Evolutionary conservation across 106 monocot species (phyloP).

Genomic region (Allium cepa): DNA sequence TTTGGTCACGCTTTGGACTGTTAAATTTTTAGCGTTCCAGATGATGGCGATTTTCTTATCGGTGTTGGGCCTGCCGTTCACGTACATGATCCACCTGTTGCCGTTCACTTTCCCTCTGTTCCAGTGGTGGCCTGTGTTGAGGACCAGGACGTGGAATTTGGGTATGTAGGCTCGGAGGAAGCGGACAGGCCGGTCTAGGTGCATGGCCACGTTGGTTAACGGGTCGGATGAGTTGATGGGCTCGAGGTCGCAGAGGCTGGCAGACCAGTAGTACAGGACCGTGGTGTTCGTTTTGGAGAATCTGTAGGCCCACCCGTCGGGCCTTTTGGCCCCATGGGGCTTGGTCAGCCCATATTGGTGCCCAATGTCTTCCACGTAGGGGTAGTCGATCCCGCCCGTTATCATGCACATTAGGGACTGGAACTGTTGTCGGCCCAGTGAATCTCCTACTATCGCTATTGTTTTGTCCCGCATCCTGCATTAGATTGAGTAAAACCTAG

Average conservation of each 20-base stretch:
- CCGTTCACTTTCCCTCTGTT: slow-evolving; percentile 74
- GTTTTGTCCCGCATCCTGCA: slow-evolving; percentile 80
- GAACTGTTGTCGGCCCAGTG: slow-evolving; percentile 85
- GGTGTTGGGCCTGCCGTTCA: slow-evolving; percentile 36
- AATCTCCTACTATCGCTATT: slow-evolving; percentile 80
- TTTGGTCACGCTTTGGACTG: slow-evolving; percentile 47
- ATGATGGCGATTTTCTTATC: slow-evolving; percentile 39
- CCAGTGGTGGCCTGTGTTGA: slow-evolving; percentile 97
- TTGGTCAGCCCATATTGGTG: slow-evolving; percentile 48
- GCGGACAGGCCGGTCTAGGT: slow-evolving; percentile 66
- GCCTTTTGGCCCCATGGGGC: slow-evolving; percentile 54
- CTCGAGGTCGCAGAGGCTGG: slow-evolving; percentile 70
- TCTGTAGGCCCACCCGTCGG: slow-evolving; percentile 83
- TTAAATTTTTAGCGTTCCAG: slow-evolving; percentile 48
- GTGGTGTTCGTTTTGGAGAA: slow-evolving; percentile 74
- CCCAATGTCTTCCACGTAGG: slow-evolving; percentile 60
- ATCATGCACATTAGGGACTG: slow-evolving; percentile 90
- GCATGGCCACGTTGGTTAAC: slow-evolving; percentile 48
- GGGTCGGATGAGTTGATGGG: slow-evolving; percentile 43
- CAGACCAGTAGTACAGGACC: slow-evolving; percentile 84
- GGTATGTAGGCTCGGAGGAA: slow-evolving; percentile 50
- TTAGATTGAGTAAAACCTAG: background rate
- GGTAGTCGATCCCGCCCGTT: slow-evolving; percentile 47
- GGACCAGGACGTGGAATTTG: slow-evolving; percentile 64
- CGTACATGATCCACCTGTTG: slow-evolving; percentile 79